Base-by-base conservation (phyloP, 108 stramenopile species). In the Aurantiochytrium sp. region DNA sequence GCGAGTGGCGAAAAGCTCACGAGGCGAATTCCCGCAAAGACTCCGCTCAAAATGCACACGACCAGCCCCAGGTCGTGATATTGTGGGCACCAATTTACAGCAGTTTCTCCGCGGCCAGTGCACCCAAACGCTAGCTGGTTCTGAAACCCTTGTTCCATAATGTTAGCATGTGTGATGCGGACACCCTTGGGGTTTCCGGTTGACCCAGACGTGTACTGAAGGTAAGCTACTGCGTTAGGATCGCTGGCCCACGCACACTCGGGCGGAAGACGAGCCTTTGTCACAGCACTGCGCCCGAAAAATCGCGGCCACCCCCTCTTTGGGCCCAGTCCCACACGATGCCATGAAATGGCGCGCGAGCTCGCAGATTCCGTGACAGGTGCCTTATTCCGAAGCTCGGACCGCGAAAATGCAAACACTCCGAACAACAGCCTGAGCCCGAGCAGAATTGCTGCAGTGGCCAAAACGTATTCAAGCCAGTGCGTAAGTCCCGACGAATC, bases 1-100 rank as follows among this genome's bases (percentile, higher is more conserved):
- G 95, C 92, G 18, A 99, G 88, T 1, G 98, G 99, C 21, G 96
- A 97, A 93, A 98, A 93, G 94, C 98, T 98, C 88, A 95, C 96
- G 23, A 83, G 76, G 0, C 98, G 98, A 60, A 90, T 92, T 58
- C 98, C 98, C 6, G 98, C 98, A 87, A 96, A 99, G 14, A 98
- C 88, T 4, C 94, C 83, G 21, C 98, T 98, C 4, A 99, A 92
- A 58, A 97, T 94, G 18, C 95, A 94, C 44, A 98, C 99, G 72
- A 99, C 99, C 58, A 99, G 94, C 21, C 98, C 99, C 98, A 99
- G 99, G 91, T 99, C 99, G 90, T 99, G 99, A 91, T 99, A 99
- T 93, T 99, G 99, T 0, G 97, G 99, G 8, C 99, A 93, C 98
- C 99, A 99, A 53, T 83, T 53, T 12, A 53, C 51, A 8, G 51